A percentile compares a stretch with the other conserved stretches of the same genome.
Conservation (phyloP, 2,329 filamentous ascomycete genomes). For the Xylariaceae sp. region DNA sequence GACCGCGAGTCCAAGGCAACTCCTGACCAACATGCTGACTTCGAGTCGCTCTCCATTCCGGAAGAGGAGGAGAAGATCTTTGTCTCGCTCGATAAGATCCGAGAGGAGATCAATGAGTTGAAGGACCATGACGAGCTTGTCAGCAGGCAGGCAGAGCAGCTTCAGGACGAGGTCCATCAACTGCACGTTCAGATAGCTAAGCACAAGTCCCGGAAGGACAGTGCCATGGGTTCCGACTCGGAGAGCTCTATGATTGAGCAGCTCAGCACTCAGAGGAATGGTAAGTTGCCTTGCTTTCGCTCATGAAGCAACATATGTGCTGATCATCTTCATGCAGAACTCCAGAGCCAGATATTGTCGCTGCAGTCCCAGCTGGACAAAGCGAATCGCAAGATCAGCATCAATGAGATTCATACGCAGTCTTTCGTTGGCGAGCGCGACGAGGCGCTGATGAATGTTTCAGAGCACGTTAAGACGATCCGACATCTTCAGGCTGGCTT, state of each 20-base stretch:
- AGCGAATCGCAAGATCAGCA: conserved; percentile 56
- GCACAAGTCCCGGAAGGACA: conserved; percentile 38
- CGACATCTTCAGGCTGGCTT: conserved; percentile 31
- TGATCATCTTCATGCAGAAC: conserved; percentile 32
- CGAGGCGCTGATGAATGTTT: conserved; percentile 58
- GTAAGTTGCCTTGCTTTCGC: conserved; percentile 38
- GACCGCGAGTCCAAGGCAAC: conserved; percentile 34
- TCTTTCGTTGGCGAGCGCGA: conserved; percentile 61
- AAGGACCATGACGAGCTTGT: conserved; percentile 54
- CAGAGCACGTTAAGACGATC: conserved; percentile 47
- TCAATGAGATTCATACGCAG: conserved; percentile 60
- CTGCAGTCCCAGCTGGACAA: conserved; percentile 60
- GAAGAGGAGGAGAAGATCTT: conserved; percentile 55
- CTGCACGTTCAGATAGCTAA: conserved; percentile 46
- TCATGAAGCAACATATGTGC: not conserved
- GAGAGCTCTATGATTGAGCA: conserved; percentile 39
- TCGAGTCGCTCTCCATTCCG: conserved; percentile 47
- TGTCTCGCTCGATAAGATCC: conserved; percentile 59
- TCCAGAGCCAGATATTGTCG: conserved; percentile 56
- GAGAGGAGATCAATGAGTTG: conserved; percentile 51
- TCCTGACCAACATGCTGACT: conserved; percentile 39
- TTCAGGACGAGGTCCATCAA: conserved; percentile 47
- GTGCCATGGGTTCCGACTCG: conserved; percentile 39
- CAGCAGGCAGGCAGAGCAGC: conserved; percentile 48
- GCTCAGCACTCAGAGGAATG: conserved; percentile 48